Evolutionary conservation across 192 early-diverging fungal species (phyloP).

Genomic region (Rhizoclosmatium sp.): DNA sequence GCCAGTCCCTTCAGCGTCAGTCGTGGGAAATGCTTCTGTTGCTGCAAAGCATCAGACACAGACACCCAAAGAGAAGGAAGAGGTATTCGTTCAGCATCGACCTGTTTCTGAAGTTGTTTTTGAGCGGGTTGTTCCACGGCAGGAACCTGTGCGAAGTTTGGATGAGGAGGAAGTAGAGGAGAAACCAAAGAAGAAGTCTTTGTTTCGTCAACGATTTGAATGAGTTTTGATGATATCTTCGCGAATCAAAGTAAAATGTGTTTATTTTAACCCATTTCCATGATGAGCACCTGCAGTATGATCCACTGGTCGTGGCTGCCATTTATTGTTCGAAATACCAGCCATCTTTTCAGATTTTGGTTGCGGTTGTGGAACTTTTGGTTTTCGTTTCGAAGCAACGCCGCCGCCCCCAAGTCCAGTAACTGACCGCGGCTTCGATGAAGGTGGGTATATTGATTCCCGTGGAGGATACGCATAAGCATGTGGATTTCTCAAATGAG

Average conservation of each 20-base stretch:
- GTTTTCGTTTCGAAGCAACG: neutral
- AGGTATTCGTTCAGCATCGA: conserved; percentile 4
- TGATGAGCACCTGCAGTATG: conserved; percentile 11
- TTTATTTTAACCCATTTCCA: neutral
- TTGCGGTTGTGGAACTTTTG: neutral
- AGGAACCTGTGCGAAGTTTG: neutral
- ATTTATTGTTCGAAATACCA: neutral
- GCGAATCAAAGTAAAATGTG: neutral
- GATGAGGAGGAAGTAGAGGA: neutral
- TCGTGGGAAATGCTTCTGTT: neutral
- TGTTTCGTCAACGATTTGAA: conserved; percentile 1
- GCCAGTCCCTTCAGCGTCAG: neutral
- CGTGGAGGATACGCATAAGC: conserved; percentile 25
- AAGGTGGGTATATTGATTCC: neutral
- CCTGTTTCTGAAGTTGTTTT: conserved; percentile 11
- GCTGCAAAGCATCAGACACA: neutral
- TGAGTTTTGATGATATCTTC: too few relatives aligned
- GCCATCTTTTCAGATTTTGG: neutral
- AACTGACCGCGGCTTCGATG: neutral
- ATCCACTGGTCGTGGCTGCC: conserved; percentile 7
- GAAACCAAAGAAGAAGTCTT: neutral
- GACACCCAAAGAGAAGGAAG: neutral
- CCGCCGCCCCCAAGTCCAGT: neutral
- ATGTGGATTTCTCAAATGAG: conserved; percentile 20
- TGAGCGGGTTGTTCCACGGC: neutral